Base-by-base conservation (phyloP, 1,284 basidiomycete genomes). In the Puccinia horiana region DNA sequence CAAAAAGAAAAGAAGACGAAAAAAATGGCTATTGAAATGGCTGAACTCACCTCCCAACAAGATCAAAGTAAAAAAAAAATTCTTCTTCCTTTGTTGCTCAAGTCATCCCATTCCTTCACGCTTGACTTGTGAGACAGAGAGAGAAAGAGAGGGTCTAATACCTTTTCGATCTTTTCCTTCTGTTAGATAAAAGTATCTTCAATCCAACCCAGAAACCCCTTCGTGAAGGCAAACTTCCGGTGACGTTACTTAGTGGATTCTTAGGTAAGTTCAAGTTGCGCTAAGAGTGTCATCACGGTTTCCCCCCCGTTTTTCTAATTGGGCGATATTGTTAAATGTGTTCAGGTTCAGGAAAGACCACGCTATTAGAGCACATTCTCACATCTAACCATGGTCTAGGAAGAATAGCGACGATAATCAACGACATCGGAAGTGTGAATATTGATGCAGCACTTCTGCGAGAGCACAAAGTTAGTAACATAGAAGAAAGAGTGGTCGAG, bases 271-370 rank as follows among this genome's bases (percentile, higher is more conserved):
- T 4, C 37, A 23, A 20, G 32, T 65, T 56, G 14, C n/a, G n/a
- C n/a, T n/a, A n/a, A n/a, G n/a, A n/a, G n/a, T n/a, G n/a, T n/a
- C n/a, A n/a, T n/a, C n/a, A n/a, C n/a, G n/a, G n/a, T n/a, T n/a
- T n/a, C n/a, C n/a, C n/a, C n/a, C 12, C 6, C 23, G 18, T 44
- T 14, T 18, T 16, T 37, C 32, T 11, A 26, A 63, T 14, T 20
- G 29, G n/a, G n/a, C n/a, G n/a, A 26, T 42, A 26, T 32, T 18
- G 2, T 76, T 42, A n/a, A n/a, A n/a, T 58, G 18, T 52, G 37
- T 47, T 37, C 54, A 37, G 89, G 88, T 0, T 85, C 86, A 2
- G 88, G 88, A n/a, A 89, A 89, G 85, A 89, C 88, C 12, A 89
- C 88, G 2, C 84, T 89, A 23, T 85, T 89, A 1, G 86, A 87